These are phyloP conservation scores for Fraxinus pennsylvanica DNA, from an alignment of 257 asterid species.

Conservation along the genomic window DNA sequence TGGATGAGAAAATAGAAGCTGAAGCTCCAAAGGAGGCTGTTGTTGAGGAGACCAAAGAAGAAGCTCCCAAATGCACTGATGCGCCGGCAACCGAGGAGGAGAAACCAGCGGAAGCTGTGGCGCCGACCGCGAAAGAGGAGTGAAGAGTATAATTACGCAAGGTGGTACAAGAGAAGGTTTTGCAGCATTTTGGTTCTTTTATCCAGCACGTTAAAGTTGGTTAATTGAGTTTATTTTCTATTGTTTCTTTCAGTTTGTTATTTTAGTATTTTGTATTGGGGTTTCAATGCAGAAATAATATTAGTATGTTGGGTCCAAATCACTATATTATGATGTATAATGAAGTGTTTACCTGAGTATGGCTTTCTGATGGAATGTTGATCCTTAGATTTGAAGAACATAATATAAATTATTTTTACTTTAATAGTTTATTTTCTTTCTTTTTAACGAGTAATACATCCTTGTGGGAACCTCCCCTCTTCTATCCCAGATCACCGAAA, in stretches of 20 bases:
- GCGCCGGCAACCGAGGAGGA: constrained; percentile 21
- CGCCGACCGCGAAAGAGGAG: constrained; percentile 26
- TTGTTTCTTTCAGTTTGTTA: background rate
- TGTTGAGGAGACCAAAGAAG: constrained; percentile 21
- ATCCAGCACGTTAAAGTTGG: constrained; percentile 1
- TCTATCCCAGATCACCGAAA: no score
- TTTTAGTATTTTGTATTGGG: constrained; percentile 18
- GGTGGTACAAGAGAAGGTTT: no score
- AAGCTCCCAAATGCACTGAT: background rate
- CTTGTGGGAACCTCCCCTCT: no score
- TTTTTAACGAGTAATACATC: no score
- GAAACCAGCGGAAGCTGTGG: background rate
- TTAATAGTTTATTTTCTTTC: no score
- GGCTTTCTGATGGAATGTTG: no score
- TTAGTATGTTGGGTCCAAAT: no score
- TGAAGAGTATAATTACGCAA: constrained; percentile 18
- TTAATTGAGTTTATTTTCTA: constrained; percentile 18
- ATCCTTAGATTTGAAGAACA: no score
- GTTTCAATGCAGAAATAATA: background rate
- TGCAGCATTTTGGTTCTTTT: no score
- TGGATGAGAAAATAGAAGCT: constrained; percentile 8
- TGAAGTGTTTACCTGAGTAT: no score
- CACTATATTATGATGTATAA: background rate
- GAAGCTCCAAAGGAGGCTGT: constrained; percentile 26
- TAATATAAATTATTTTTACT: no score